Percentiles rank a stretch among this genome's conserved stretches.
Conservation (phyloP, 495 filamentous ascomycete genomes). For the Cercophora sp. region DNA sequence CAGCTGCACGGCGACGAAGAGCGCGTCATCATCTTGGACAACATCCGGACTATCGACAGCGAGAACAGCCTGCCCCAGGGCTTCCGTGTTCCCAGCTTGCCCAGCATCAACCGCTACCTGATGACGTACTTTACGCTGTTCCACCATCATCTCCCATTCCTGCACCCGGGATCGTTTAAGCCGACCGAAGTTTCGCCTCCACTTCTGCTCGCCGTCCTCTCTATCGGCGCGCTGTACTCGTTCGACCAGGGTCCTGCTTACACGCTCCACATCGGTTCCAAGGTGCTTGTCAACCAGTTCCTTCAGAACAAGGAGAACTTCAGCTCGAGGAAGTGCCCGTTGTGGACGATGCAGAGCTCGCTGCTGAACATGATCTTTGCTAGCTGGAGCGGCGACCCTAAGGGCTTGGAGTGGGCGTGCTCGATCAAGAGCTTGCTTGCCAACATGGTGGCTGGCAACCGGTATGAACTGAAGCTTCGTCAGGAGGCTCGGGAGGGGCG, state of each 20-base stretch:
- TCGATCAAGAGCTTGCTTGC: slow-evolving; percentile 96
- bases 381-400: slow-evolving; percentile 97
- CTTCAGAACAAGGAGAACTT: slow-evolving; percentile 97
- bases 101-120: slow-evolving; percentile 80
- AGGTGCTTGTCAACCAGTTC: slow-evolving; percentile 94
- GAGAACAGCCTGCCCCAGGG: slow-evolving; percentile 80
- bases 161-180: slow-evolving; percentile 89
- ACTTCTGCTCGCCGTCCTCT: slow-evolving; percentile 84
- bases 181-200: slow-evolving; percentile 73
- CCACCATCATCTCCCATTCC: slow-evolving; percentile 93
- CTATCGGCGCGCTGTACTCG: slow-evolving; percentile 92
- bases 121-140: slow-evolving; percentile 96
- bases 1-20: slow-evolving; percentile 74
- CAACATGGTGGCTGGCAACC: slow-evolving; percentile 97
- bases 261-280: slow-evolving; percentile 95
- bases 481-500: slow-evolving; percentile 80
- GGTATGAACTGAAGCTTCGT: slow-evolving; percentile 90
- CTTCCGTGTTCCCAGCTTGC: slow-evolving; percentile 78
- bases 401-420: slow-evolving; percentile 96
- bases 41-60: slow-evolving; percentile 72
- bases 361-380: slow-evolving; percentile 98
- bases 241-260: slow-evolving; percentile 95
- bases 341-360: slow-evolving; percentile 97
- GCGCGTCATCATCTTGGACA: slow-evolving; percentile 75
- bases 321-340: slow-evolving; percentile 93